A percentile compares a stretch with the other conserved stretches of the same genome.
phyloP scores from a whole-genome alignment of 2,329 filamentous ascomycete genomes.

The Parasarocladium wereldwijsianum region DNA sequence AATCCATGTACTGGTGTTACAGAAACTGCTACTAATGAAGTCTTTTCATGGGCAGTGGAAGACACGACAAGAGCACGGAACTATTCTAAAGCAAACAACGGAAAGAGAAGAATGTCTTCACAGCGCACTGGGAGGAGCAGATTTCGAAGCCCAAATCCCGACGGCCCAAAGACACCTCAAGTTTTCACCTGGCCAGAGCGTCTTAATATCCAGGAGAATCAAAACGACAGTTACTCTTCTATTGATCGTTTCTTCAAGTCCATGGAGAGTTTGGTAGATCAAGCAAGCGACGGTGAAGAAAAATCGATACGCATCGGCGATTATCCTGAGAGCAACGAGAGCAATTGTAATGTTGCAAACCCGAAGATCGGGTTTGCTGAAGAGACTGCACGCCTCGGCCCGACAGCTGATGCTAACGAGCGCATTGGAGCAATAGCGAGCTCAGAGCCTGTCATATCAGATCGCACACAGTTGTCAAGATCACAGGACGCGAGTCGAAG shows the following conservation, averaged over 20 bases:
- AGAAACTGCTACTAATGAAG: conserved; percentile 8
- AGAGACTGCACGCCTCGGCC: conserved; percentile 2
- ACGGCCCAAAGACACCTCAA: not conserved
- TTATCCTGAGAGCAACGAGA: not conserved
- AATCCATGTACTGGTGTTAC: conserved; percentile 12
- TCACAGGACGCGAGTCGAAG: conserved; percentile 20
- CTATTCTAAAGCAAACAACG: conserved; percentile 4
- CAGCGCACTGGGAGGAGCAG: not conserved
- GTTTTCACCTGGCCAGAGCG: not conserved
- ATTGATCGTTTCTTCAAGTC: not conserved
- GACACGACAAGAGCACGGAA: conserved; percentile 10
- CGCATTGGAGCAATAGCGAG: not conserved
- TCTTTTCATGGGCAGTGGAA: conserved; percentile 5
- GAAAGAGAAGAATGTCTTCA: not conserved
- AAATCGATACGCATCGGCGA: not conserved
- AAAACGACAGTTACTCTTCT: not conserved
- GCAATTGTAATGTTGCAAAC: conserved; percentile 2
- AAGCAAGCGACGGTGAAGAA: not conserved
- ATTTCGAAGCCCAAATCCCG: not conserved
- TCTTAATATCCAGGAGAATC: not conserved
- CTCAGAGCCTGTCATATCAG: not conserved
- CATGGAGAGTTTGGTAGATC: not conserved
- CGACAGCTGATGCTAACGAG: not conserved
- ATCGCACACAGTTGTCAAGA: conserved; percentile 17
- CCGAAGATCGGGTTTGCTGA: conserved; percentile 1